Evolutionary conservation across 2,329 filamentous ascomycete species (phyloP).

Genomic region (Colletotrichum magnum): DNA sequence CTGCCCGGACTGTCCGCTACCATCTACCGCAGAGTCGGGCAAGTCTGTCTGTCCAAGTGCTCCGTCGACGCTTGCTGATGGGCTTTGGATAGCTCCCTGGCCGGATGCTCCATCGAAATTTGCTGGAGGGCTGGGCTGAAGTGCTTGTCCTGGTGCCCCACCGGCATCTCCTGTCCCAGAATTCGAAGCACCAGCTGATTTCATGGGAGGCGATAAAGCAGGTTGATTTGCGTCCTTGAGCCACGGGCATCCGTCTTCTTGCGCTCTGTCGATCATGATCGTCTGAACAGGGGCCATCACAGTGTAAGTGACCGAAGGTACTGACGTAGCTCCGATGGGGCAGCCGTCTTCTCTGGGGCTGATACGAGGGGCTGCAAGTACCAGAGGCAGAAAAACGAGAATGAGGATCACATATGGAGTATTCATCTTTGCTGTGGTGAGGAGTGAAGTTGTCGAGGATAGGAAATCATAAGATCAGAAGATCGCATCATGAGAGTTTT

Average conservation of each 20-base stretch:
- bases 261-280: background rate
- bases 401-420: background rate
- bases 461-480: no score
- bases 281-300: conserved; percentile 9
- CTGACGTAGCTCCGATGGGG: background rate
- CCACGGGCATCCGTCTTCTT: conserved; percentile 14
- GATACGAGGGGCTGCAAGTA: background rate
- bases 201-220: background rate
- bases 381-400: background rate
- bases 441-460: no score
- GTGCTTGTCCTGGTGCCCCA: background rate
- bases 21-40: no score
- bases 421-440: no score
- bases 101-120: no score
- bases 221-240: background rate
- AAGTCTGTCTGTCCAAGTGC: no score
- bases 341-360: conserved; percentile 6
- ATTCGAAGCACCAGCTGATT: background rate
- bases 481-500: no score
- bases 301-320: background rate
- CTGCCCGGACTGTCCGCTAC: no score
- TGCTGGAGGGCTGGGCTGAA: background rate
- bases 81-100: no score
- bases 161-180: background rate
- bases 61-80: no score